A percentile compares a stretch with the other conserved stretches of the same genome.
These are phyloP conservation scores for Ogataea zsoltii DNA, from an alignment of 805 yeast species.

Conservation along the genomic window DNA sequence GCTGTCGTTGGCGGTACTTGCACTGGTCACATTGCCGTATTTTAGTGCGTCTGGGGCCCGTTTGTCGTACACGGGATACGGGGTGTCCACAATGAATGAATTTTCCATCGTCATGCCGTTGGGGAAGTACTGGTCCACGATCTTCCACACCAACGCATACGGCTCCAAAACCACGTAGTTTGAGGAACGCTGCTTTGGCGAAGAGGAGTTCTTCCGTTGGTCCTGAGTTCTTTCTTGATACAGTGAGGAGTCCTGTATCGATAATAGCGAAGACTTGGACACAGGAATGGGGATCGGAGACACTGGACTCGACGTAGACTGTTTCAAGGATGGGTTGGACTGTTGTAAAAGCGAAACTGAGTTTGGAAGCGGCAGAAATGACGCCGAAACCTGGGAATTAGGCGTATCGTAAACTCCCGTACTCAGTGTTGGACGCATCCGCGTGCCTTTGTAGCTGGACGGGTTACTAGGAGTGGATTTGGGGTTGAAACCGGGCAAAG, in stretches of 20 bases:
- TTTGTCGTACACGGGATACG: slow-evolving; percentile 24
- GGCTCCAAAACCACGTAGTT: slow-evolving; percentile 45
- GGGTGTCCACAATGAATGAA: slow-evolving; percentile 60
- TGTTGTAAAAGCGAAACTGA: background rate
- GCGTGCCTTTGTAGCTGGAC: slow-evolving; percentile 8
- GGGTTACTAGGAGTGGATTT: slow-evolving; percentile 7
- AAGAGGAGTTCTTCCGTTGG: background rate
- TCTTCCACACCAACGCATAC: slow-evolving; percentile 57
- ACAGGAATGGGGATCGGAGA: slow-evolving; percentile 32
- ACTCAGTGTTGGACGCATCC: slow-evolving; percentile 2
- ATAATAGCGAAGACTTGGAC: slow-evolving; percentile 25
- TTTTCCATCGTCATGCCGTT: slow-evolving; percentile 68
- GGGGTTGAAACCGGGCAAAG: slow-evolving; percentile 5
- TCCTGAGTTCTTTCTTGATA: slow-evolving; percentile 4
- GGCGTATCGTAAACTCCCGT: background rate
- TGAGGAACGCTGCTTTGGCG: background rate
- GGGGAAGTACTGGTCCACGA: slow-evolving; percentile 62
- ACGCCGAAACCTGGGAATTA: background rate
- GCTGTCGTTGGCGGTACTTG: background rate
- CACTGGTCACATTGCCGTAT: background rate
- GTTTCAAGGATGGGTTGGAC: slow-evolving; percentile 1
- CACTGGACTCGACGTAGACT: slow-evolving; percentile 19
- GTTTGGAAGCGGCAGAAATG: background rate
- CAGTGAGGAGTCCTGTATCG: slow-evolving; percentile 8
- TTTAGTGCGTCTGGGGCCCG: slow-evolving; percentile 1